Evolutionary conservation across 192 early-diverging fungal species (phyloP), one percentile per base, ranked within the genome.

Genomic region (Entomortierella chlamydospora): DNA sequence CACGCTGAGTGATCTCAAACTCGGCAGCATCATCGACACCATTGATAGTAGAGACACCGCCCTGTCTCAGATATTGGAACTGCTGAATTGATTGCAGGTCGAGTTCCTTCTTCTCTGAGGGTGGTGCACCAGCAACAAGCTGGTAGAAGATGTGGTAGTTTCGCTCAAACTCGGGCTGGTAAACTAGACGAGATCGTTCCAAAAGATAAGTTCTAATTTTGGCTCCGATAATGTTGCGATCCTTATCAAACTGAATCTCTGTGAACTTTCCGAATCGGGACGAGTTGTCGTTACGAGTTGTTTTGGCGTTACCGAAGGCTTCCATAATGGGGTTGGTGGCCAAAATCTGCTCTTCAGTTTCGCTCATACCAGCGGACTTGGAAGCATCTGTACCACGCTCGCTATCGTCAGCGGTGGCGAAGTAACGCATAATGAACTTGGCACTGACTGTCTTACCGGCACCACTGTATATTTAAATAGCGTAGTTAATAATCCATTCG

Each of bases 121-220:
- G 84, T 9, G 95, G 94, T 13, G 90, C 92, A 57, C 94, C 97
- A 20, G 95, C 91, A 86, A 95, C 97, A 39, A 99, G 89, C 89
- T 99, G 98, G 85, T 99, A 99, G 85, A 99, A 99, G 76, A 99
- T 95, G 86, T 99, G 98, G 85, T 99, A 99, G 87, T 98, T 98
- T 79, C 97, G 89, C 84, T 99, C 97, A 1, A 87, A 88, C 47
- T 90, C 86, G 8, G 97, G 97, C 82, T 99, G 98, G 84, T 93
- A 96, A 54, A 96, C 92, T 68, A 99, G 83, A 70, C 98, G 91
- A 26, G 97, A 98, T 31, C 98, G 90, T 83, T 99, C 98, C 61
- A 99, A 83, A 28, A 99, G 89, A 71, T 99, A 99, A 15, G 97
- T 99, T 60, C 98, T 90, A 77, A 98, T 98, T 60, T 90, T 93